phyloP scores from a whole-genome alignment of 768 basidiomycete genomes.

The Trametes coccinea region DNA sequence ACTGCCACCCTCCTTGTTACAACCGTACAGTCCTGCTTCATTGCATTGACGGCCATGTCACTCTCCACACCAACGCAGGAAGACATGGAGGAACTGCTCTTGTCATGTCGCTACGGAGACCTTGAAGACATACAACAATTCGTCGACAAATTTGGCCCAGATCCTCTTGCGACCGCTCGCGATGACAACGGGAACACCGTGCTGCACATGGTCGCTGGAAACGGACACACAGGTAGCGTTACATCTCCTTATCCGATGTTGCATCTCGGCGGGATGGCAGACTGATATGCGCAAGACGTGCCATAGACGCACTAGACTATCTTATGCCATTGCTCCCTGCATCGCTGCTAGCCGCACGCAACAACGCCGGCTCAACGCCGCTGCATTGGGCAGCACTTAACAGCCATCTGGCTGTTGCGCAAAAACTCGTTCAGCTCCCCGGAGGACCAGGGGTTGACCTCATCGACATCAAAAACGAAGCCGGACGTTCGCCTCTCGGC shows the following conservation, averaged over 20 bases:
- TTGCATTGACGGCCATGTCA: conserved; percentile 4
- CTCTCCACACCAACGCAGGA: conserved; percentile 21
- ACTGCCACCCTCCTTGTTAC: no score
- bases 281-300: conserved; percentile 49
- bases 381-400: conserved; percentile 93
- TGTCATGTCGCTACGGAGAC: conserved; percentile 88
- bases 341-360: conserved; percentile 59
- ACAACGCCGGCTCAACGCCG: conserved; percentile 75
- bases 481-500: conserved; percentile 73
- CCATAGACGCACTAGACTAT: conserved; percentile 71
- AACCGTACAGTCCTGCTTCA: not conserved
- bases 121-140: conserved; percentile 74
- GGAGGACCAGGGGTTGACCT: conserved; percentile 61
- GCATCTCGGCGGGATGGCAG: conserved; percentile 17
- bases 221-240: conserved; percentile 83
- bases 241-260: not conserved
- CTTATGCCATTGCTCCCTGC: conserved; percentile 63
- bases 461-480: conserved; percentile 76
- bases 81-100: conserved; percentile 75
- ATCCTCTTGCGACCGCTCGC: conserved; percentile 47
- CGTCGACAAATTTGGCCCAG: conserved; percentile 55
- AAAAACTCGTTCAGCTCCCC: conserved; percentile 58
- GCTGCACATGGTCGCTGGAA: conserved; percentile 86
- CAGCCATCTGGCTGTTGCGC: conserved; percentile 62
- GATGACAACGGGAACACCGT: conserved; percentile 81